A percentile compares a stretch with the other conserved stretches of the same genome.
phyloP scores from a whole-genome alignment of 164 flowering plant genomes.

The grape (Vitis vinifera) region DNA sequence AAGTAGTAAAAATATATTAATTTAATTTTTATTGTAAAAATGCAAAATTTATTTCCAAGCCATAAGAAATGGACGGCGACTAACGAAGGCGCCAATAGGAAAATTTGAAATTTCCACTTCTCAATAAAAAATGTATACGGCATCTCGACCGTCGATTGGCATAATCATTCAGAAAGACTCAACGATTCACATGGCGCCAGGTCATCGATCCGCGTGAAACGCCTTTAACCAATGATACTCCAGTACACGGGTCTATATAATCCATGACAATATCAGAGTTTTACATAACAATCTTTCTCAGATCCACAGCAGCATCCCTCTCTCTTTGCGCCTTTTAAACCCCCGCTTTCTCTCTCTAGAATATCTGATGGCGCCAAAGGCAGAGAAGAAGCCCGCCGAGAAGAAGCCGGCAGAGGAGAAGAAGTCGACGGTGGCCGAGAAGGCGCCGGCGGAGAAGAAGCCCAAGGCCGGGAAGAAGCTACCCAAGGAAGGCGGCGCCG shows the following conservation, averaged over 20 bases:
- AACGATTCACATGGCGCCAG: neutral
- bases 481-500: constrained; percentile 21
- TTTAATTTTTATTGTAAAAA: no score
- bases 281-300: no score
- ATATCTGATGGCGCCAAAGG: constrained; percentile 15
- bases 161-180: neutral
- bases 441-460: constrained; percentile 21
- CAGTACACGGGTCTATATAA: neutral
- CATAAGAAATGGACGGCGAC: no score
- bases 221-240: neutral
- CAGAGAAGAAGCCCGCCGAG: constrained; percentile 20
- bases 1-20: no score
- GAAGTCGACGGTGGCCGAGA: constrained; percentile 9
- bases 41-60: no score
- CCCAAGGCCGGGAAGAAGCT: constrained; percentile 26
- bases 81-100: no score
- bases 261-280: neutral
- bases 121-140: no score
- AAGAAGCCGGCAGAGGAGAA: constrained; percentile 20
- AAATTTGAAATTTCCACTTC: no score
- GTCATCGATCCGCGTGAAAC: neutral
- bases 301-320: no score
- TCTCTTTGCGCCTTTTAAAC: no score
- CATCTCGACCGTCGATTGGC: neutral
- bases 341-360: neutral